Percentiles rank a stretch among this genome's conserved stretches.
Evolutionary conservation across 2,329 filamentous ascomycete genomes (phyloP).

Genomic region (Epicoccum sorghinum): DNA sequence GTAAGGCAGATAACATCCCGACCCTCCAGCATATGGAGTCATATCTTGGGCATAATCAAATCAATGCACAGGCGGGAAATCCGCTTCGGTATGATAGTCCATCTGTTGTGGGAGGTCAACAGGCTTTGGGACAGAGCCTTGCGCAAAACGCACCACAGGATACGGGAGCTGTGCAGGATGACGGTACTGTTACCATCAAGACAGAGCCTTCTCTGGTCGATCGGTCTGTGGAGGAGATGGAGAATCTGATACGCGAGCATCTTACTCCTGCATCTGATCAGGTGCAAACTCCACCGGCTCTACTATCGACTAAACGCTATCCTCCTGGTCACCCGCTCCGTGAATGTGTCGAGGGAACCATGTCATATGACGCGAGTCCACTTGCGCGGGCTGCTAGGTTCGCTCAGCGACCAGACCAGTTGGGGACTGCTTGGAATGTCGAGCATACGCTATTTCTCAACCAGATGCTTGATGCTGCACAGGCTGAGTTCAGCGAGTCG

Average conservation of each 20-base stretch:
- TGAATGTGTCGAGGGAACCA: conserved; percentile 15
- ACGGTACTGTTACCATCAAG: background rate
- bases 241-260: background rate
- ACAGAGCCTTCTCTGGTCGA: background rate
- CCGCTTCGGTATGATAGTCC: too few species aligned
- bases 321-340: conserved; percentile 6
- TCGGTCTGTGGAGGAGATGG: background rate
- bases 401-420: conserved; percentile 5
- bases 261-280: background rate
- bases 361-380: conserved; percentile 8
- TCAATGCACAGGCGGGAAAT: too few species aligned
- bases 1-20: too few species aligned
- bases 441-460: conserved; percentile 7
- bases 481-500: background rate
- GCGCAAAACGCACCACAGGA: too few species aligned
- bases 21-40: too few species aligned
- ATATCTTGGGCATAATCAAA: too few species aligned
- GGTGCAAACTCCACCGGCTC: background rate
- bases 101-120: too few species aligned
- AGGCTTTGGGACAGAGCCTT: too few species aligned
- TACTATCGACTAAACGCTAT: background rate
- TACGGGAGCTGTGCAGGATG: too few species aligned
- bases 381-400: conserved; percentile 18
- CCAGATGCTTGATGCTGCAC: conserved; percentile 4
- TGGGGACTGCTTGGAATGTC: conserved; percentile 3